Conservation (phyloP, 2,329 filamentous ascomycete genomes). For the Fusarium longipes region DNA sequence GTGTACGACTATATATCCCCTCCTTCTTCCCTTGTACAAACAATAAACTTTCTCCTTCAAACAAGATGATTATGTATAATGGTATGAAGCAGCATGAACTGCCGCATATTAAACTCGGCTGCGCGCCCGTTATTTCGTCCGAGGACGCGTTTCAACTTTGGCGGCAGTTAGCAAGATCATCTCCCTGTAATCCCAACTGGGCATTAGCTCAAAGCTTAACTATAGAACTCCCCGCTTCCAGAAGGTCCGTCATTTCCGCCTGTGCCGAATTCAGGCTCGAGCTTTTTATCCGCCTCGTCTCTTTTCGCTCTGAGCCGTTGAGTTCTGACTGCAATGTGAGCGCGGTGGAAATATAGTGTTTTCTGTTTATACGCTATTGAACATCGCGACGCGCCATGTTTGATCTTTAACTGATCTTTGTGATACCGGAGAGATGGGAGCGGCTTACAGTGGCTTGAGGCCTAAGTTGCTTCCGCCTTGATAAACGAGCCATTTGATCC, state of each 20-base stretch:
- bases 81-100: neutral
- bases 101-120: neutral
- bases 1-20: conserved; percentile 9
- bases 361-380: neutral
- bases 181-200: neutral
- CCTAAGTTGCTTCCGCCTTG: neutral
- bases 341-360: neutral
- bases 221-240: conserved; percentile 1
- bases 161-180: conserved; percentile 20
- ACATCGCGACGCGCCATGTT: neutral
- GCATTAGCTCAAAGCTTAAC: conserved; percentile 20
- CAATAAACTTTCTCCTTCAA: neutral
- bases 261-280: neutral
- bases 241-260: conserved; percentile 24
- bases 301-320: too few species aligned
- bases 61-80: neutral
- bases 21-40: neutral
- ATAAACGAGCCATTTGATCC: neutral
- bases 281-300: neutral
- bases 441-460: too few species aligned
- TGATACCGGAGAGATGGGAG: neutral
- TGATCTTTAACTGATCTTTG: neutral
- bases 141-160: neutral
- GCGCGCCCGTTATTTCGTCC: neutral
- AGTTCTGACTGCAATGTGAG: neutral